phyloP scores from a whole-genome alignment of 2,329 filamentous ascomycete species.

The Hypomyces rosellus region DNA sequence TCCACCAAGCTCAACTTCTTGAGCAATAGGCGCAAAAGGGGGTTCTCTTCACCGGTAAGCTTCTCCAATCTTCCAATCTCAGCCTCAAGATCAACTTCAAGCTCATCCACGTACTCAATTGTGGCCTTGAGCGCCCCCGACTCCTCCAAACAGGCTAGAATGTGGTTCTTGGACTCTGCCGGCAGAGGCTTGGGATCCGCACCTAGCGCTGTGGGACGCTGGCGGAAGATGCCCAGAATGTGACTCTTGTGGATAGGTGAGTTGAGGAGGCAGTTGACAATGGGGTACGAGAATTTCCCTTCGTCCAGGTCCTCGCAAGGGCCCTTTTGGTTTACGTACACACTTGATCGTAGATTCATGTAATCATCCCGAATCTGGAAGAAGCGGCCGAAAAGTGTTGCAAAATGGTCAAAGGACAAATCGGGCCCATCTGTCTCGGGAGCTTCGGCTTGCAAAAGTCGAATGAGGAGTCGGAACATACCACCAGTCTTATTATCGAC shows the following conservation, averaged over 20 bases:
- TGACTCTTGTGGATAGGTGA: not conserved
- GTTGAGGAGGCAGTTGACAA: constrained; percentile 20
- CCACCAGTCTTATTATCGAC: constrained; percentile 19
- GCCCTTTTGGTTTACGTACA: constrained; percentile 33
- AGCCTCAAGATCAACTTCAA: not conserved
- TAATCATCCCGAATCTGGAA: constrained; percentile 31
- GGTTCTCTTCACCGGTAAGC: not conserved
- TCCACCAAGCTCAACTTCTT: not conserved
- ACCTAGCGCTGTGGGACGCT: not conserved
- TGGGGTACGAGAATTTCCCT: constrained; percentile 33
- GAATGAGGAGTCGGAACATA: constrained; percentile 15
- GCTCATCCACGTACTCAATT: not conserved
- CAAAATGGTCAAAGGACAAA: not conserved
- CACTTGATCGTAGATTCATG: constrained; percentile 21
- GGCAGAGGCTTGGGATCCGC: not conserved
- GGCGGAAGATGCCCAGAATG: not conserved
- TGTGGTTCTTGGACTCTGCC: not conserved
- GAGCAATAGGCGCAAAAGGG: not conserved
- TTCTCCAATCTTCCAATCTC: not conserved
- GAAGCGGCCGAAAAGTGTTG: constrained; percentile 19
- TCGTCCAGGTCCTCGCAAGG: constrained; percentile 37
- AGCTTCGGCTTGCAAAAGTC: constrained; percentile 12
- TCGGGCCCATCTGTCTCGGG: not conserved
- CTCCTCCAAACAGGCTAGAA: not conserved
- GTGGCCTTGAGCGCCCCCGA: not conserved